Base-by-base conservation (phyloP, 164 flowering plant genomes). In the Stephania yunnanensis region DNA sequence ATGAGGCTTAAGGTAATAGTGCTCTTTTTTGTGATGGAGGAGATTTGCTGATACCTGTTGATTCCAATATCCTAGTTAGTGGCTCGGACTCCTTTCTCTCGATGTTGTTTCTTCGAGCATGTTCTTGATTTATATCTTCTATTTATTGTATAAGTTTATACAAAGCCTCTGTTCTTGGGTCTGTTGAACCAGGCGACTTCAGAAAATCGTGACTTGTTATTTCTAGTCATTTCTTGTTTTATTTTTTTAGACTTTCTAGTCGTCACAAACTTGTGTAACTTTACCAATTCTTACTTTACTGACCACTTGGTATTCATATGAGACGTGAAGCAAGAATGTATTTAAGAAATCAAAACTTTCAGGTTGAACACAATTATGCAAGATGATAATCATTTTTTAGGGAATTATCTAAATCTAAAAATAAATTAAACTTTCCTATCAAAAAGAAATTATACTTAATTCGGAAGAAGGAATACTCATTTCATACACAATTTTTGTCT, bases 1-100 rank as follows among this genome's bases (percentile, higher is more conserved):
- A 78, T 93, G 93, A 86, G 99, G 83, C 89, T 95, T 45, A 95
- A 95, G 96, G 99, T 93, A 73, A 79, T 65, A 31, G 42, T 46
- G 12, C n/a, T 46, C 25, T 29, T 64, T 70, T 63, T 70, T 74
- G n/a, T 65, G 22, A 29, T 69, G 45, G 6, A 67, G 63, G 48
- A 68, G n/a, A 61, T 69, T 29, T 29, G 36, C 15, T 67, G 58
- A 25, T 68, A 6, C 1, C 10, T 42, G 53, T 31, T 52, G 25
- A 12, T 73, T 30, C 4, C 44, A n/a, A 42, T 7, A n/a, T 42
- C 52, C 45, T 42, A 61, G 8, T 61, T 61, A 6, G 66, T 20
- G 20, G 66, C 22, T 61, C 19, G 66, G 66, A 50, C 55, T 10
- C 15, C 13, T 50, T 11, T 50, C 55, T 50, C 9, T 17, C 55